phyloP scores from a whole-genome alignment of 1,284 basidiomycete species.

The Apiotrichum akiyoshidainum region DNA sequence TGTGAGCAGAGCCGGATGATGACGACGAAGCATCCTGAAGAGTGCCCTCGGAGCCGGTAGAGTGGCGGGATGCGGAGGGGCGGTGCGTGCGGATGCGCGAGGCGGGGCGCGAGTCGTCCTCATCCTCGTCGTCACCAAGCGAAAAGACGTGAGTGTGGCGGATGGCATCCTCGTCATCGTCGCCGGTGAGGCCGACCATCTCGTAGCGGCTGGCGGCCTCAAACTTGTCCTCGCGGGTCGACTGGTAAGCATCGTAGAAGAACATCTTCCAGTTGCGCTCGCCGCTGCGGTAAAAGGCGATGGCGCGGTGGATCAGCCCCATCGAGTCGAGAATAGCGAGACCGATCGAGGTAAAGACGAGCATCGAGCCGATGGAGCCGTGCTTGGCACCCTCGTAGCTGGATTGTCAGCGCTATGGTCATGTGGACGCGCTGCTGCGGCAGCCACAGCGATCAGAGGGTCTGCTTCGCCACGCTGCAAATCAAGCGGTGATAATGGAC shows the following conservation, averaged over 20 bases:
- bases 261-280: constrained; percentile 30
- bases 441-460: too few relatives aligned
- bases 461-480: too few relatives aligned
- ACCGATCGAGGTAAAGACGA: constrained; percentile 36
- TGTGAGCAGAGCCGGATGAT: constrained; percentile 7
- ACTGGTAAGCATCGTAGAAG: constrained; percentile 24
- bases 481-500: too few relatives aligned
- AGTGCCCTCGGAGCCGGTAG: constrained; percentile 63
- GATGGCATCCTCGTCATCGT: constrained; percentile 14
- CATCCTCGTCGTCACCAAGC: constrained; percentile 32
- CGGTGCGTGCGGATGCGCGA: constrained; percentile 6
- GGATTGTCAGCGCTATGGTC: constrained; percentile 5
- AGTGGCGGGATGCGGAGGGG: constrained; percentile 23
- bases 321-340: constrained; percentile 38
- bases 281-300: constrained; percentile 24
- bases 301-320: constrained; percentile 31
- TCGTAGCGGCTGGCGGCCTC: constrained; percentile 30
- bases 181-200: constrained; percentile 35
- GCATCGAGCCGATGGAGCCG: constrained; percentile 31
- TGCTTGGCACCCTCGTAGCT: constrained; percentile 46
- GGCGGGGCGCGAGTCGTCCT: constrained; percentile 11
- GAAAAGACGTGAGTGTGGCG: constrained; percentile 17
- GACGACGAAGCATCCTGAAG: constrained; percentile 54
- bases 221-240: constrained; percentile 14
- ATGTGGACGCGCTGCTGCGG: too few relatives aligned